Base-by-base conservation (phyloP, 2,329 filamentous ascomycete species). In the Teratosphaeria pseudoeucalypti region DNA sequence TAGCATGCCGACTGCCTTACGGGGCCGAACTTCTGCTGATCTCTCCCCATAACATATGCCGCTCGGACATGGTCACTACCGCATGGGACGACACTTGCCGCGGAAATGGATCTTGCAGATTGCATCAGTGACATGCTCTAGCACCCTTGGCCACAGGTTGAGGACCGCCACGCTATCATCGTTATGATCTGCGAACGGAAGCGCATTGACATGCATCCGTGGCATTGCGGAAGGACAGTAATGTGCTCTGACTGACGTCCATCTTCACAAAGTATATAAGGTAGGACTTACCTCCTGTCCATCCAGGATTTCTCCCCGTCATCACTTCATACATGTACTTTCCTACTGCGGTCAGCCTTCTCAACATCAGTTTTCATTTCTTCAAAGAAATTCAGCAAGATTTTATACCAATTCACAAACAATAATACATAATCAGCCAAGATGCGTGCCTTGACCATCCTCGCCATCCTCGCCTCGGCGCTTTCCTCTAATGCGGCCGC, bases 391-490 rank as follows among this genome's bases (percentile, higher is more conserved):
- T 49, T 23, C 43, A 26, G 16, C 43, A 49, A n/a, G 5, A 49
- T 39, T 23, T 1, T 16, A 49, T 49, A 49, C 19, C 43, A 49
- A 23, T 23, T 23, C 19, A 10, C n/a, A 26, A 26, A 5, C 26
- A 58, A 26, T 54, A 11, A 16, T 54, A 29, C 52, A 47, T 26
- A 43, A 55, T n/a, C 52, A 37, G 12, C 29, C 57, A 58, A 43
- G 9, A 58, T 58, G 57, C 57, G 57, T 29, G 52, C 57, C 57
- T 39, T 52, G n/a, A 43, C 32, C 34, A 14, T 58, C 34, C 26
- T 58, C 57, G 54, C 57, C 27, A 16, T 55, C 27, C 32, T 58
- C 52, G 57, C 57, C 16, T 58, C 57, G 34, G 57, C 57, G 57
- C 32, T 58, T 34, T 34, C 55, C 52, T 58, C 57, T 52, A 32